Base-by-base conservation (phyloP, 2,329 filamentous ascomycete species). In the Trichoderma sp. region DNA sequence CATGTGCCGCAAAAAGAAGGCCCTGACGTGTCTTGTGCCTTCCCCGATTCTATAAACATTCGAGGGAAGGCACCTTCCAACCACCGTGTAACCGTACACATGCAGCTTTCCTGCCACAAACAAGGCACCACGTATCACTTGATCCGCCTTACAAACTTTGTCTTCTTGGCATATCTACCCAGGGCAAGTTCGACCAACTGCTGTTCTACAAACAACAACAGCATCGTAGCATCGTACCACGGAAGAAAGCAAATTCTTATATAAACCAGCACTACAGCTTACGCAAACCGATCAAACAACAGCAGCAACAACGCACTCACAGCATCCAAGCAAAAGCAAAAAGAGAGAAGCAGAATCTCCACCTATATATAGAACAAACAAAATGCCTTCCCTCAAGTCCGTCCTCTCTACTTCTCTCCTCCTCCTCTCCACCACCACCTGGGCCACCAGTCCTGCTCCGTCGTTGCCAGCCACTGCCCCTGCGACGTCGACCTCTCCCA, bases 401-500 rank as follows among this genome's bases (percentile, higher is more conserved):
- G 24, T 68, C 63, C 13, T 58, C 33, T 37, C 55, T 35, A 29
- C 69, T 60, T 14, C 60, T 53, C 56, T 71, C 62, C 56, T 71
- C 62, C 56, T 71, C 62, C 31, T 70, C 52, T 49, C 60, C 62
- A 4, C 43, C 53, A 10, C 43, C 47, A 24, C 24, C 31, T 55
- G 53, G 55, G 21, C 49, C 49, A 59, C 68, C 4, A 62, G 55
- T 5, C 21, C 61, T 27, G 10, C 64, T 43, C 40, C 40, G 14
- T n/a, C 59, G 11, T 49, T 33, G 11, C 35, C 63, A 6, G 27
- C 43, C 33, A 37, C 63, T 2, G 27, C 35, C 33, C 31, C 63
- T 4, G 31, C 37, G 13, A 47, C 55, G 27, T 27, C 63, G 2
- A 1, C n/a, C 58, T 29, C 33, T 16, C 7, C 11, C 63, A 4